These are phyloP conservation scores for Leptoxyphium fumago DNA, from an alignment of 2,329 filamentous ascomycete species.

Conservation along the genomic window DNA sequence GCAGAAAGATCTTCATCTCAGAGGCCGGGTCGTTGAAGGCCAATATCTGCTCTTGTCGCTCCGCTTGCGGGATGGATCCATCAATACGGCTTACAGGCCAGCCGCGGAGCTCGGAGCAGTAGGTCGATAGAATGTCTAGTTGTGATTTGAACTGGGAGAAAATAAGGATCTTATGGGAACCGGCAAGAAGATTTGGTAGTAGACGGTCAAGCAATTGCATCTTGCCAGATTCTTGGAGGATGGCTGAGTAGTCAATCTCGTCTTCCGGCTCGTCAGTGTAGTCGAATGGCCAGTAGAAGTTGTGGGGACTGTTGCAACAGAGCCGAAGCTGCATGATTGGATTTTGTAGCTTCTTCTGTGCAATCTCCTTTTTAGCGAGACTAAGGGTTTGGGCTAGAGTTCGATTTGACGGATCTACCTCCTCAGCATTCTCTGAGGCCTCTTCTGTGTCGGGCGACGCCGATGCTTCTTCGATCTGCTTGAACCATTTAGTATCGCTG, in stretches of 20 bases:
- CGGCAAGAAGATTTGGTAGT: constrained; percentile 56
- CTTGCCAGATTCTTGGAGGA: constrained; percentile 82
- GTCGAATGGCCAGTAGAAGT: constrained; percentile 87
- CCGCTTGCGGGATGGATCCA: constrained; percentile 61
- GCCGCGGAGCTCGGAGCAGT: constrained; percentile 58
- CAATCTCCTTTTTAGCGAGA: constrained; percentile 75
- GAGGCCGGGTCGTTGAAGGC: constrained; percentile 30
- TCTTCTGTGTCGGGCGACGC: constrained; percentile 23
- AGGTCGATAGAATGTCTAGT: constrained; percentile 79
- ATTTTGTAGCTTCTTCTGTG: constrained; percentile 83
- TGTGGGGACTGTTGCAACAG: constrained; percentile 86
- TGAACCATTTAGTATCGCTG: constrained; percentile 74
- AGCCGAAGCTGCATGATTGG: constrained; percentile 82
- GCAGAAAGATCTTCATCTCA: constrained; percentile 55
- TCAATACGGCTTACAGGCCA: constrained; percentile 87
- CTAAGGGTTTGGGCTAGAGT: constrained; percentile 47
- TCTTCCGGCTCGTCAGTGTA: constrained; percentile 47
- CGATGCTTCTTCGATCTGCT: constrained; percentile 51
- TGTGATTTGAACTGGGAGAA: constrained; percentile 96
- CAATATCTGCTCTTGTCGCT: constrained; percentile 34
- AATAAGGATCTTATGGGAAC: constrained; percentile 79
- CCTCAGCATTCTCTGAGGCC: constrained; percentile 25
- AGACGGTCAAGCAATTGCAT: constrained; percentile 88
- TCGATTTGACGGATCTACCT: constrained; percentile 48
- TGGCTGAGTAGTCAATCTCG: constrained; percentile 37